Conservation (phyloP, 2,329 filamentous ascomycete species). For the Massarina eburnea region DNA sequence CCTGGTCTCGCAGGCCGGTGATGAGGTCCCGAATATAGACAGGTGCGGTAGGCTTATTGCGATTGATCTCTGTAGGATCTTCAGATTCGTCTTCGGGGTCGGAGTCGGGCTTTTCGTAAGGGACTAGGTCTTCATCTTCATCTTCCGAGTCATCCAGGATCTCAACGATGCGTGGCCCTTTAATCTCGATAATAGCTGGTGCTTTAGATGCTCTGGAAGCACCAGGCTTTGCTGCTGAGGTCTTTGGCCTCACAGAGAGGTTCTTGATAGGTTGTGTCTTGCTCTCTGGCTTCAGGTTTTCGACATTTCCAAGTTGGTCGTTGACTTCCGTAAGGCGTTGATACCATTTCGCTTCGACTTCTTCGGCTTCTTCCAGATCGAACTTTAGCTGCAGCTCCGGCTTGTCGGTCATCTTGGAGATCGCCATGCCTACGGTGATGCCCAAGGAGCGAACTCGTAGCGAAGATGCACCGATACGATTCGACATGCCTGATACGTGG, state of each 20-base stretch:
- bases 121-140: conserved; percentile 63
- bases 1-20: conserved; percentile 73
- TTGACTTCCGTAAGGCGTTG: conserved; percentile 63
- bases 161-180: conserved; percentile 52
- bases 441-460: conserved; percentile 77
- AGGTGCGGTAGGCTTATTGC: conserved; percentile 79
- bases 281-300: conserved; percentile 15
- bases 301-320: conserved; percentile 61
- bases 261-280: conserved; percentile 2
- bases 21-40: conserved; percentile 91
- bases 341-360: conserved; percentile 74
- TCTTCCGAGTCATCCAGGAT: conserved; percentile 52
- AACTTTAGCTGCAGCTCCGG: conserved; percentile 77
- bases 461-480: conserved; percentile 77
- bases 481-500: conserved; percentile 81
- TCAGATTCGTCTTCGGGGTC: conserved; percentile 92
- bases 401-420: conserved; percentile 65
- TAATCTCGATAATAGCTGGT: conserved; percentile 23
- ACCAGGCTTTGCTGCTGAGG: conserved; percentile 1
- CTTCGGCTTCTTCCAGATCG: conserved; percentile 75
- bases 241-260: neutral
- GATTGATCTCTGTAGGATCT: conserved; percentile 81
- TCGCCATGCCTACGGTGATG: conserved; percentile 79
- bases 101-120: conserved; percentile 83
- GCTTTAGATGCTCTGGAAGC: conserved; percentile 10